These are phyloP conservation scores for Conticribra guillardii DNA, from an alignment of 108 stramenopile genomes.

Conservation along the genomic window DNA sequence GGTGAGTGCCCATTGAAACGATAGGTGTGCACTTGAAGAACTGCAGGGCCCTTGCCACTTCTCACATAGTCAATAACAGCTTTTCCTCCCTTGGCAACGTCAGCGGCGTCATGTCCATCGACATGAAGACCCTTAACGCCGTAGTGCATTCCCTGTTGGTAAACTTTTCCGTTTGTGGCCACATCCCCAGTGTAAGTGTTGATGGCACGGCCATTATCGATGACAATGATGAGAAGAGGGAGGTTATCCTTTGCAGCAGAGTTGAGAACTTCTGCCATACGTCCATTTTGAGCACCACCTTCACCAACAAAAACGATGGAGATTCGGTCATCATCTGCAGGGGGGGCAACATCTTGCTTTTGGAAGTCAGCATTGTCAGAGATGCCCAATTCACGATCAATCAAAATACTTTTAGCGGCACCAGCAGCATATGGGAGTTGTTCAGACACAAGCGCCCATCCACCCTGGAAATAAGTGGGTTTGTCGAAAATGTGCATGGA, in stretches of 20 bases:
- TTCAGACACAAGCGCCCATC: conserved; percentile 97
- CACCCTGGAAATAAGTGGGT: conserved; percentile 93
- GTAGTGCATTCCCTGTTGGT: conserved; percentile 94
- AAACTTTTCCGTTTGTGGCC: conserved; percentile 92
- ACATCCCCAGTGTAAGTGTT: conserved; percentile 98
- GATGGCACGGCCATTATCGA: conserved; percentile 99
- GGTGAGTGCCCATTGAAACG: conserved; percentile 98
- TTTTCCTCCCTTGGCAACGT: conserved; percentile 95
- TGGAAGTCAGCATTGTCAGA: conserved; percentile 81
- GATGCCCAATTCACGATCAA: conserved; percentile 90
- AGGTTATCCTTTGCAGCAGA: conserved; percentile 97
- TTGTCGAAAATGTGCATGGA: conserved; percentile 99
- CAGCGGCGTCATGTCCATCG: conserved; percentile 90
- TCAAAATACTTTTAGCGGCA: conserved; percentile 93
- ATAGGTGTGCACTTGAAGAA: conserved; percentile 98
- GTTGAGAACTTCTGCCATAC: conserved; percentile 96
- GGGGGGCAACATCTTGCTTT: conserved; percentile 84
- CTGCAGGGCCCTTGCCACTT: conserved; percentile 92
- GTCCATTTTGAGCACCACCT: conserved; percentile 96
- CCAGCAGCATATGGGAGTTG: conserved; percentile 97
- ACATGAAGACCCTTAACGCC: conserved; percentile 94
- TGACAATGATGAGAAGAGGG: conserved; percentile 91
- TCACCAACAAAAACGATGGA: conserved; percentile 96
- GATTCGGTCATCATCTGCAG: conserved; percentile 90
- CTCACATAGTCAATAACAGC: conserved; percentile 97